These are phyloP conservation scores for Psilocybe cubensis DNA, from an alignment of 768 basidiomycete species.

Conservation along the genomic window DNA sequence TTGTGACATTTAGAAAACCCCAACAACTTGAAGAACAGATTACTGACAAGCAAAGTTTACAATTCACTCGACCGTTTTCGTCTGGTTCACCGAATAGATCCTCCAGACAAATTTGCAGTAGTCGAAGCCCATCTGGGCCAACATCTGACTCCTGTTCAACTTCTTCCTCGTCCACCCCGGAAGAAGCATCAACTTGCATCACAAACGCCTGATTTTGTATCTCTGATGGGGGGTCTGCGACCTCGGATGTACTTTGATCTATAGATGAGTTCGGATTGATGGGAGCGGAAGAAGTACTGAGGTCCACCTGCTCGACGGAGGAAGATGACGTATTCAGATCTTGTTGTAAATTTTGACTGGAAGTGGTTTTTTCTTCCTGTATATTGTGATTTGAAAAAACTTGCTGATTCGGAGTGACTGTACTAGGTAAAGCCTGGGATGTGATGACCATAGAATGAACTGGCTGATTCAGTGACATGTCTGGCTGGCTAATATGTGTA, in stretches of 20 bases:
- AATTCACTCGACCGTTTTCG: slow-evolving; percentile 36
- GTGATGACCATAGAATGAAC: background rate
- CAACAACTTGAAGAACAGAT: background rate
- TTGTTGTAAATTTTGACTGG: too few relatives aligned
- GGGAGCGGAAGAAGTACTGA: background rate
- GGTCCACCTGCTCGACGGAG: background rate
- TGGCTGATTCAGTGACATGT: background rate
- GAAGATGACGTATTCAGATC: too few relatives aligned
- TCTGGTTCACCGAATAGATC: slow-evolving; percentile 43
- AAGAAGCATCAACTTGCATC: slow-evolving; percentile 12
- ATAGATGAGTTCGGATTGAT: background rate
- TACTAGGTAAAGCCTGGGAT: background rate
- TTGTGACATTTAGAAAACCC: background rate
- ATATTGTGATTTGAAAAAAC: background rate
- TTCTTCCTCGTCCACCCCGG: slow-evolving; percentile 34
- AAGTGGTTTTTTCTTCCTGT: background rate
- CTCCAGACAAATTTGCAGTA: slow-evolving; percentile 44
- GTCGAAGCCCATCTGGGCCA: slow-evolving; percentile 44
- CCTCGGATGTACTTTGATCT: background rate
- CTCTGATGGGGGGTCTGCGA: background rate
- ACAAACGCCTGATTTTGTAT: background rate
- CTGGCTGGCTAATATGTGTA: slow-evolving; percentile 11
- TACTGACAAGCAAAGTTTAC: slow-evolving; percentile 58
- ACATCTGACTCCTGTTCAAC: slow-evolving; percentile 39
- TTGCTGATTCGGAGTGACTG: background rate